These are phyloP conservation scores for Cicer chorassanicum DNA, from an alignment of 306 rosid genomes.

Conservation along the genomic window DNA sequence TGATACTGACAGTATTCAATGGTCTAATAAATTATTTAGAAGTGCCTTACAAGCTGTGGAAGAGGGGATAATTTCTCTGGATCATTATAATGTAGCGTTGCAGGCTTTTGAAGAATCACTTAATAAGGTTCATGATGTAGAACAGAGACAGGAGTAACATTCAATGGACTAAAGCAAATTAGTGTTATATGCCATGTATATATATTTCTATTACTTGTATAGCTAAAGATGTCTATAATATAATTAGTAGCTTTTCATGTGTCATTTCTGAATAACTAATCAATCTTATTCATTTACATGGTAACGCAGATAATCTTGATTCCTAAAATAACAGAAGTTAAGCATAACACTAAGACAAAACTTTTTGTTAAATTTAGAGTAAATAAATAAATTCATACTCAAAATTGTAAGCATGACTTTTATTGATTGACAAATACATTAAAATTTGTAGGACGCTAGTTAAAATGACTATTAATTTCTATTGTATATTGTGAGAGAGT, in stretches of 20 bases:
- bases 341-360: too few relatives aligned
- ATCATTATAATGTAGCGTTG: slow-evolving; percentile 76
- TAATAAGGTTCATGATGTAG: slow-evolving; percentile 76
- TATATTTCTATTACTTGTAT: slow-evolving; percentile 46
- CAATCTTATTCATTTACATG: slow-evolving; percentile 6
- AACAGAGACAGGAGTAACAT: slow-evolving; percentile 51
- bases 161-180: slow-evolving; percentile 1
- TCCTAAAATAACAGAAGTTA: too few relatives aligned
- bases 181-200: slow-evolving; percentile 37
- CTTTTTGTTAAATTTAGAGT: too few relatives aligned
- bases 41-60: slow-evolving; percentile 88
- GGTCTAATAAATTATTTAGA: slow-evolving; percentile 73
- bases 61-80: slow-evolving; percentile 81
- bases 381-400: too few relatives aligned
- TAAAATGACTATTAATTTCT: too few relatives aligned
- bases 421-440: too few relatives aligned
- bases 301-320: not conserved
- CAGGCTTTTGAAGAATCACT: slow-evolving; percentile 82
- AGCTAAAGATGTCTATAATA: slow-evolving; percentile 38
- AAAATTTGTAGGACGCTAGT: too few relatives aligned
- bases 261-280: slow-evolving; percentile 35
- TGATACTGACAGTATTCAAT: slow-evolving; percentile 57
- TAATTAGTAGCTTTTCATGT: slow-evolving; percentile 7
- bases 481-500: too few relatives aligned
- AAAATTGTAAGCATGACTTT: too few relatives aligned